These are phyloP conservation scores for Nitzschia putrida DNA, from an alignment of 108 stramenopile genomes.

Conservation along the genomic window DNA sequence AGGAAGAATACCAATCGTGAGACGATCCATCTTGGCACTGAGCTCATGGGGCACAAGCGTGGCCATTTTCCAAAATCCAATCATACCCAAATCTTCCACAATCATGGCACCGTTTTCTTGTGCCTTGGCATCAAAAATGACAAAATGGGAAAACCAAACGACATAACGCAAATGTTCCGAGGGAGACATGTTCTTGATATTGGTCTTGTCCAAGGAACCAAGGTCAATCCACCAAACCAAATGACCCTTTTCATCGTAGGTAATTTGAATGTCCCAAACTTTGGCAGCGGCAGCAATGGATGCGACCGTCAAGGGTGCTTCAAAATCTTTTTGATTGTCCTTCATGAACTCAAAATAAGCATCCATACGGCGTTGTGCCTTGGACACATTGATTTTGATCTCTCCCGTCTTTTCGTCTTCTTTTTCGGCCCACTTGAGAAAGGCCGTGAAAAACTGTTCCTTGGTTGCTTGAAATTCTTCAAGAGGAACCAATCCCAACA, in stretches of 20 bases:
- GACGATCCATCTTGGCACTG: constrained; percentile 55
- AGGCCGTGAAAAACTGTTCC: constrained; percentile 22
- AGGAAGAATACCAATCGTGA: constrained; percentile 64
- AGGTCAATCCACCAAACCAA: constrained; percentile 71
- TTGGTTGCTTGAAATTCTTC: constrained; percentile 25
- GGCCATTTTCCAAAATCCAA: constrained; percentile 53
- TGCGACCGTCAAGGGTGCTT: constrained; percentile 45
- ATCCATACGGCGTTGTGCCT: constrained; percentile 66
- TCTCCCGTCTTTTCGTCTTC: constrained; percentile 16
- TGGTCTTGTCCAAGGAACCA: constrained; percentile 41
- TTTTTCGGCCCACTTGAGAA: constrained; percentile 26
- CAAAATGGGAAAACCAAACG: constrained; percentile 59
- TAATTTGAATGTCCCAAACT: constrained; percentile 47
- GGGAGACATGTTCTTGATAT: constrained; percentile 29
- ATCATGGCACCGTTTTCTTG: constrained; percentile 58
- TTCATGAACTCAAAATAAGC: constrained; percentile 68
- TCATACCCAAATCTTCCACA: constrained; percentile 47
- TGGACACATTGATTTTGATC: constrained; percentile 56
- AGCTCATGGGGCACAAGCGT: constrained; percentile 63
- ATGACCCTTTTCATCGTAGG: constrained; percentile 44
- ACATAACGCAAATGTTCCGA: constrained; percentile 23
- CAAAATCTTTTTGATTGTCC: constrained; percentile 47
- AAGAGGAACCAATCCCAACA: constrained; percentile 18
- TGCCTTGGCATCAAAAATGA: constrained; percentile 54
- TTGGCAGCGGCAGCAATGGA: constrained; percentile 43